Conservation (phyloP, 2,329 filamentous ascomycete genomes). For the Drechslerella coelobrocha region DNA sequence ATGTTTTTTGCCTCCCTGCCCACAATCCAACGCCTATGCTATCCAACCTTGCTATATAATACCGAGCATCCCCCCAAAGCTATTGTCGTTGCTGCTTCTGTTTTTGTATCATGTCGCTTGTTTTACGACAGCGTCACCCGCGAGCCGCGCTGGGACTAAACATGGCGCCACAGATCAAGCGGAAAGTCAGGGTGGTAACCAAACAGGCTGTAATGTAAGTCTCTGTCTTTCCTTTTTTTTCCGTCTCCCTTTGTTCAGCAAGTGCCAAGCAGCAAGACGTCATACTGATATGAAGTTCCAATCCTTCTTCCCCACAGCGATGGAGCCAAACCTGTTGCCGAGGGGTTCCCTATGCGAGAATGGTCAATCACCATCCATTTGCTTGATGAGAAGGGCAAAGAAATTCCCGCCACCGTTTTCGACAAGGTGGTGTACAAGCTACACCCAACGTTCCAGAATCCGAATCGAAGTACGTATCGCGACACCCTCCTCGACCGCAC, state of each 20-base stretch:
- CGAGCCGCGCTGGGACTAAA: slow-evolving; percentile 8
- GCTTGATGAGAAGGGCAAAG: slow-evolving; percentile 83
- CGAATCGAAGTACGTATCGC: slow-evolving; percentile 74
- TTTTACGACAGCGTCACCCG: background rate
- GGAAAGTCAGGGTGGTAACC: slow-evolving; percentile 89
- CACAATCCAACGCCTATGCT: background rate
- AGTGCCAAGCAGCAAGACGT: background rate
- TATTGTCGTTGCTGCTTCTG: background rate
- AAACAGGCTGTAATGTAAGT: slow-evolving; percentile 87
- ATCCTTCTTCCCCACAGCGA: slow-evolving; percentile 22
- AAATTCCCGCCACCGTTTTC: slow-evolving; percentile 77
- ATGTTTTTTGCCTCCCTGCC: background rate
- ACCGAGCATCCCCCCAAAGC: background rate
- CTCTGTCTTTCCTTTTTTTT: slow-evolving; percentile 9
- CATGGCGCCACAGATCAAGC: slow-evolving; percentile 68
- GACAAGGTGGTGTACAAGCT: slow-evolving; percentile 91
- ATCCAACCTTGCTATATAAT: background rate
- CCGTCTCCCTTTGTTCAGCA: slow-evolving; percentile 5
- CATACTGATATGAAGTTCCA: background rate
- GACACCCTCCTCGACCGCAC: slow-evolving; percentile 43
- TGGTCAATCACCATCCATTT: slow-evolving; percentile 90
- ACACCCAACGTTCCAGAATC: slow-evolving; percentile 90
- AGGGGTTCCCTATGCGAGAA: slow-evolving; percentile 88
- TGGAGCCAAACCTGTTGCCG: slow-evolving; percentile 71
- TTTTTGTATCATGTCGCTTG: slow-evolving; percentile 2